These are phyloP conservation scores for Coccomyxa sp. DNA, from an alignment of 139 green algal species.

Conservation along the genomic window DNA sequence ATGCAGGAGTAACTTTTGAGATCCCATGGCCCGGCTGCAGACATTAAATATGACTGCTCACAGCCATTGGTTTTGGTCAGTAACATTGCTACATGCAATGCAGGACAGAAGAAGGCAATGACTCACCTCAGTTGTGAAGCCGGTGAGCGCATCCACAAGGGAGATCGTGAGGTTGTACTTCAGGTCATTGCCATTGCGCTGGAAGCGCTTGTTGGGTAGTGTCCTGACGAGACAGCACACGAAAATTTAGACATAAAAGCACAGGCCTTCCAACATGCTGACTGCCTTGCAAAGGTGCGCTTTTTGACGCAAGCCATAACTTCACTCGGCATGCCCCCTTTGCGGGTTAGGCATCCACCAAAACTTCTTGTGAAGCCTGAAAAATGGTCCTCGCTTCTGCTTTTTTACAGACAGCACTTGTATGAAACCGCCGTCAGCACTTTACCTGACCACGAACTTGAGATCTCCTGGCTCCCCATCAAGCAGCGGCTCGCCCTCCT, in stretches of 20 bases:
- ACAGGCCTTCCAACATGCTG: background rate
- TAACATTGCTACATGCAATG: background rate
- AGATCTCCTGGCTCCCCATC: slow-evolving; percentile 96
- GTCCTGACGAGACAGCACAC: slow-evolving; percentile 11
- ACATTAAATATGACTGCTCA: background rate
- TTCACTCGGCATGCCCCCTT: too few species aligned
- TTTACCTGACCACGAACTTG: slow-evolving; percentile 22
- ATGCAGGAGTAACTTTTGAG: too few species aligned
- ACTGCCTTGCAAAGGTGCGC: background rate
- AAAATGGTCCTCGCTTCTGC: too few species aligned
- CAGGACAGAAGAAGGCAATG: background rate
- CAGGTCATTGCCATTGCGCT: slow-evolving; percentile 63
- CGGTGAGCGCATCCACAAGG: slow-evolving; percentile 83
- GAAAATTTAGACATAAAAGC: slow-evolving; percentile 23
- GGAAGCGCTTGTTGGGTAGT: slow-evolving; percentile 48
- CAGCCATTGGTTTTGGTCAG: too few species aligned
- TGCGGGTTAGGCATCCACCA: too few species aligned
- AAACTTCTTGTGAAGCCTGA: too few species aligned
- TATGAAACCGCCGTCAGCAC: background rate
- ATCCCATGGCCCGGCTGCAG: background rate
- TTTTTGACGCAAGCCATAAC: too few species aligned
- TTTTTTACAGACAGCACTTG: background rate
- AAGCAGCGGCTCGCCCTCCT: slow-evolving; percentile 89
- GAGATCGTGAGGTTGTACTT: slow-evolving; percentile 64
- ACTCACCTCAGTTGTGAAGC: slow-evolving; percentile 64